Conservation (phyloP, 2,329 filamentous ascomycete species). For the Xylaria sp. region DNA sequence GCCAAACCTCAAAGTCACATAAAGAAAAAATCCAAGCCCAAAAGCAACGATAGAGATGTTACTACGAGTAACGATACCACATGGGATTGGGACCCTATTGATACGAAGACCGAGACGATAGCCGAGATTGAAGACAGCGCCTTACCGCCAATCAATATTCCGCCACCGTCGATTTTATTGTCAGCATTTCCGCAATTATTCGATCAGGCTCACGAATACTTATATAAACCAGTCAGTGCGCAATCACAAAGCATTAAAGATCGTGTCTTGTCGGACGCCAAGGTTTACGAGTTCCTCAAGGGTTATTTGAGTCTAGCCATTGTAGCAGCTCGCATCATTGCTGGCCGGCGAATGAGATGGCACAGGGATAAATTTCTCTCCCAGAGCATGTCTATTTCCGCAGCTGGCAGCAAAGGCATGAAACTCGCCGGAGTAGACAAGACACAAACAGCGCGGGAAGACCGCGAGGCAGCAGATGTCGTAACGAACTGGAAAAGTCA, state of each 20-base stretch:
- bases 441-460: conserved; percentile 81
- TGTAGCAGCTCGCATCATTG: conserved; percentile 82
- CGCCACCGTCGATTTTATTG: conserved; percentile 85
- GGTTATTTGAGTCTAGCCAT: conserved; percentile 71
- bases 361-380: conserved; percentile 86
- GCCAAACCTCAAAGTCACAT: background rate
- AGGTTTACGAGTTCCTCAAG: conserved; percentile 70
- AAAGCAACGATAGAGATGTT: conserved; percentile 3
- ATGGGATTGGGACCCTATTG: conserved; percentile 64
- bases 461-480: conserved; percentile 84
- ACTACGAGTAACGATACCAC: conserved; percentile 36
- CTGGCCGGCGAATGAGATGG: conserved; percentile 88
- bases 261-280: conserved; percentile 70
- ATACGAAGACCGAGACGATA: conserved; percentile 45
- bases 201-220: conserved; percentile 67
- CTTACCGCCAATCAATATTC: conserved; percentile 83
- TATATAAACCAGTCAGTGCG: conserved; percentile 73
- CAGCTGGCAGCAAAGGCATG: conserved; percentile 83
- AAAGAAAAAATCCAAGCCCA: conserved; percentile 20
- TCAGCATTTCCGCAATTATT: conserved; percentile 79
- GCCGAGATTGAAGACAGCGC: conserved; percentile 46
- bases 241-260: conserved; percentile 68
- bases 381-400: conserved; percentile 89
- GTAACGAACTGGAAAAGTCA: conserved; percentile 78
- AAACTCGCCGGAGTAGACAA: conserved; percentile 89